Conservation (phyloP, 208 protist genomes). For the Wallacemonas sp. region DNA sequence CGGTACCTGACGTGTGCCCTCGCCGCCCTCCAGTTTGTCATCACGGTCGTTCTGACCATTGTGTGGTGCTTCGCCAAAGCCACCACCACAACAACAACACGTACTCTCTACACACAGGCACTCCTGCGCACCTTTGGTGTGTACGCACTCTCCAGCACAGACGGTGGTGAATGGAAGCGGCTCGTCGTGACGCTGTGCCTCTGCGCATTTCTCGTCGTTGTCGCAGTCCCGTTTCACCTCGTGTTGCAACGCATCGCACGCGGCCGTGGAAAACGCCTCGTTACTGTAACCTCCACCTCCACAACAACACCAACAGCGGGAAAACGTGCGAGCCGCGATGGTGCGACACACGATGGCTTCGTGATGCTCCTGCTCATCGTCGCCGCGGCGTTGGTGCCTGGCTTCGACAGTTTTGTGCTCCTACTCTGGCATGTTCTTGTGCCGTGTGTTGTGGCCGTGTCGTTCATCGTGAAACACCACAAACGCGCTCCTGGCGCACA, state of each 20-base stretch:
- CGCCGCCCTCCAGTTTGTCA: not conserved
- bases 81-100: no score
- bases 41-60: no score
- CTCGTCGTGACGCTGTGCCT: not conserved
- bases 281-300: not conserved
- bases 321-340: no score
- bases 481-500: no score
- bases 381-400: not conserved
- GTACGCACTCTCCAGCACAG: not conserved
- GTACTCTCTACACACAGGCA: not conserved
- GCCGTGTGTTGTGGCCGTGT: no score
- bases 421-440: conserved; percentile 2
- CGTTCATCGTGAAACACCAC: no score
- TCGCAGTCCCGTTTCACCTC: not conserved
- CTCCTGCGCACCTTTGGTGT: not conserved
- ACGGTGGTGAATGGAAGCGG: not conserved
- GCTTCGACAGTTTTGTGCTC: not conserved
- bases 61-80: no score
- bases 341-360: no score
- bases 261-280: not conserved
- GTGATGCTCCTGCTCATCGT: not conserved
- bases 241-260: not conserved
- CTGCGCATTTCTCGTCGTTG: not conserved
- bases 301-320: no score
- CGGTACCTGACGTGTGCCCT: not conserved